A percentile compares a stretch with the other conserved stretches of the same genome.
These are phyloP conservation scores for Colletotrichum coccodes DNA, from an alignment of 2,329 filamentous ascomycete genomes.

Conservation along the genomic window DNA sequence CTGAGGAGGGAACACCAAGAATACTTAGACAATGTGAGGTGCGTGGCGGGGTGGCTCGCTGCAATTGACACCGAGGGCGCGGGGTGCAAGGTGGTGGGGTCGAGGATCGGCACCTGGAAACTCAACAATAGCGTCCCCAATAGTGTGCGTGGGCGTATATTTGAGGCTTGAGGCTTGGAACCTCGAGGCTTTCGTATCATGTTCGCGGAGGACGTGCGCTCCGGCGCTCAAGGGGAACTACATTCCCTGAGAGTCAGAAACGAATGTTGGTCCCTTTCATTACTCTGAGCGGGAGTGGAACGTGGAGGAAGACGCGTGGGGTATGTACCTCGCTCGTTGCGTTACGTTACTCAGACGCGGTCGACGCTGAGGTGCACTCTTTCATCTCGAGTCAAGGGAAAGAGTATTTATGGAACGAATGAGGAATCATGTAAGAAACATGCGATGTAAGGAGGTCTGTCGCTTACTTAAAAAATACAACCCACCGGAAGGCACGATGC, in stretches of 20 bases:
- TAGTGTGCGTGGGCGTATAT: not conserved
- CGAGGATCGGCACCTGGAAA: not conserved
- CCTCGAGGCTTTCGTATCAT: not conserved
- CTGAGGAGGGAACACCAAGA: not conserved
- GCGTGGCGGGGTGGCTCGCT: constrained; percentile 37
- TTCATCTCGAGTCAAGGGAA: no score
- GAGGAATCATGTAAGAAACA: not conserved
- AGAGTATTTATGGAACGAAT: no score
- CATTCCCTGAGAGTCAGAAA: not conserved
- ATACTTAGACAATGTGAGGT: not conserved
- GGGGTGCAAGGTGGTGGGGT: constrained; percentile 29
- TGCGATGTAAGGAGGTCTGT: no score
- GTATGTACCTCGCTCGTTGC: not conserved
- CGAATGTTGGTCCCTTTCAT: not conserved
- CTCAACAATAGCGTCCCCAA: not conserved
- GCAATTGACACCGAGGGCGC: constrained; percentile 40
- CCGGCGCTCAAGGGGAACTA: not conserved
- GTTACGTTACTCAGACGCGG: no score
- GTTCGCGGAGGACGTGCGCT: no score
- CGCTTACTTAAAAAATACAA: not conserved
- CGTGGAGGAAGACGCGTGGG: not conserved
- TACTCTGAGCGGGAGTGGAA: not conserved
- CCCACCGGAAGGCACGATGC: no score
- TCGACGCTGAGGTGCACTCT: no score
- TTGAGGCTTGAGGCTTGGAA: not conserved